These are phyloP conservation scores for Leptographium lundbergii DNA, from an alignment of 2,329 filamentous ascomycete genomes.

Conservation along the genomic window DNA sequence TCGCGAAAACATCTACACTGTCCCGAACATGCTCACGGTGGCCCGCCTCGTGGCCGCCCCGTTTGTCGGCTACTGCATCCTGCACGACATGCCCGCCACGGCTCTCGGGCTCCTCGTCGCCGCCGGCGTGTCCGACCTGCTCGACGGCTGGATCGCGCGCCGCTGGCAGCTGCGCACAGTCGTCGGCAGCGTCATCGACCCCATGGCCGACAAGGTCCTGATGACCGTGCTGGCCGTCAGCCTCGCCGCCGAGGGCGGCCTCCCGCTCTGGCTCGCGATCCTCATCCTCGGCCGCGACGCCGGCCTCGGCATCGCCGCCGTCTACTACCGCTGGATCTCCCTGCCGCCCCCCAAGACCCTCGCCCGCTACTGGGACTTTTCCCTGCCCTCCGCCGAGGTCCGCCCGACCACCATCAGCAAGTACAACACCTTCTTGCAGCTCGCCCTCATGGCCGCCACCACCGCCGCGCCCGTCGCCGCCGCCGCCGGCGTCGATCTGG, in stretches of 20 bases:
- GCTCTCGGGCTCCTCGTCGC: constrained; percentile 84
- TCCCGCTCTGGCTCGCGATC: constrained; percentile 80
- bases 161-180: constrained; percentile 83
- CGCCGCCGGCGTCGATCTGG: constrained; percentile 29
- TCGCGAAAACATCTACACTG: constrained; percentile 89
- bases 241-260: constrained; percentile 66
- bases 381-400: constrained; percentile 74
- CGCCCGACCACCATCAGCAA: constrained; percentile 76
- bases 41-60: constrained; percentile 75
- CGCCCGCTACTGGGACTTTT: constrained; percentile 92
- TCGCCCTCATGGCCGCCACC: constrained; percentile 74
- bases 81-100: constrained; percentile 67
- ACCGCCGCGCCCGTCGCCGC: constrained; percentile 58
- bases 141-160: constrained; percentile 90
- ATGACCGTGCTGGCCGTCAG: constrained; percentile 90
- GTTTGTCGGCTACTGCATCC: constrained; percentile 74
- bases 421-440: constrained; percentile 86
- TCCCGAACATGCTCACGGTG: constrained; percentile 89
- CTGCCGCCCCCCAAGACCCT: constrained; percentile 90
- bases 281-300: constrained; percentile 85
- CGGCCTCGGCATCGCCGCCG: constrained; percentile 68
- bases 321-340: constrained; percentile 94
- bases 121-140: constrained; percentile 78
- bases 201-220: constrained; percentile 90
- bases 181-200: constrained; percentile 86